A percentile compares a stretch with the other conserved stretches of the same genome.
Conservation (phyloP, 352 stramenopile species). For the Phytophthora idaei region DNA sequence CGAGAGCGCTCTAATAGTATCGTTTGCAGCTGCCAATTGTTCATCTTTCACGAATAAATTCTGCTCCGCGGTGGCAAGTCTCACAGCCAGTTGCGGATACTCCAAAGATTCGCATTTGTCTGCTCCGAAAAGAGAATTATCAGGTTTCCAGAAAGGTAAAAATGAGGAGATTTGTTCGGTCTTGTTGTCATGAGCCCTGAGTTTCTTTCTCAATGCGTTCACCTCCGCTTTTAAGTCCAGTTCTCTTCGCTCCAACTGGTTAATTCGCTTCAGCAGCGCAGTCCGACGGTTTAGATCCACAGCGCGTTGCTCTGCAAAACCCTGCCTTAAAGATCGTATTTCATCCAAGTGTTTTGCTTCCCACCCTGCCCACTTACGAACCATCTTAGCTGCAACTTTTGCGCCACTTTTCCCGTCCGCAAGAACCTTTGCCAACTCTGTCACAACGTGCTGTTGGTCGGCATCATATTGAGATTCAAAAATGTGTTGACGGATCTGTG, state of each 20-base stretch:
- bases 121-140: background rate
- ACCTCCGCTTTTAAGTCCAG: slow-evolving; percentile 32
- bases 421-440: slow-evolving; percentile 15
- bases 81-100: slow-evolving; percentile 33
- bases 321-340: slow-evolving; percentile 21
- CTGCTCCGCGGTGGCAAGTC: slow-evolving; percentile 29
- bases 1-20: slow-evolving; percentile 33
- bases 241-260: slow-evolving; percentile 20
- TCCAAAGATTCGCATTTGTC: slow-evolving; percentile 3
- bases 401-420: slow-evolving; percentile 10
- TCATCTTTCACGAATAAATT: slow-evolving; percentile 32
- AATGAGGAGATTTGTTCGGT: background rate
- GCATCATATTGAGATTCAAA: background rate
- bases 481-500: slow-evolving; percentile 19
- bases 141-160: background rate
- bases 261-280: slow-evolving; percentile 21
- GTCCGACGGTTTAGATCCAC: slow-evolving; percentile 12
- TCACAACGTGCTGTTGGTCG: background rate
- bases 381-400: slow-evolving; percentile 34
- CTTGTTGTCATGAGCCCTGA: background rate
- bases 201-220: slow-evolving; percentile 21
- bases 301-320: slow-evolving; percentile 24
- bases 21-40: slow-evolving; percentile 30
- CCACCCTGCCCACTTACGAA: slow-evolving; percentile 39
- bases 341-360: slow-evolving; percentile 34